These are phyloP conservation scores for Marasmius tenuissimus DNA, from an alignment of 1,284 basidiomycete species.

Conservation along the genomic window DNA sequence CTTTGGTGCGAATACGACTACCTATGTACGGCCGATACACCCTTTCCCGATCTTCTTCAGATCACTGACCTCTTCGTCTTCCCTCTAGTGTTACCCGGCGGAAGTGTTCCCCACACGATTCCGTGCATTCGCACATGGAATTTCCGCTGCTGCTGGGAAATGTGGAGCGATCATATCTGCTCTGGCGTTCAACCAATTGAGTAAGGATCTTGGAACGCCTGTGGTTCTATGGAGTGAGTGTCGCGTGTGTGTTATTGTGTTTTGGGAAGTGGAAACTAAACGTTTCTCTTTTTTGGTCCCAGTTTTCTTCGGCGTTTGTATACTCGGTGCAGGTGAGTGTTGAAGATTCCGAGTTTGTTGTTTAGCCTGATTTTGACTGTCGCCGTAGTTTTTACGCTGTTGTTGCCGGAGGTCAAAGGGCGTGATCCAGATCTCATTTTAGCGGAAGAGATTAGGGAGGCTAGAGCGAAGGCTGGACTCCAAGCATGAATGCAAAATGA, in stretches of 20 bases:
- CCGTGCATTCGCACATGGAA: constrained; percentile 78
- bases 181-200: constrained; percentile 26
- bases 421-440: constrained; percentile 15
- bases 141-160: constrained; percentile 79
- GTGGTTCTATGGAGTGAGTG: constrained; percentile 15
- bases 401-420: constrained; percentile 16
- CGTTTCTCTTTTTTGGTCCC: neutral
- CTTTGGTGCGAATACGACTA: constrained; percentile 86
- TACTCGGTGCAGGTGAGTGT: constrained; percentile 1
- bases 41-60: neutral
- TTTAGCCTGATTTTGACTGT: neutral
- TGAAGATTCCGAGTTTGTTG: neutral
- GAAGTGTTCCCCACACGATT: constrained; percentile 90
- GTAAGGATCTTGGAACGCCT: constrained; percentile 41
- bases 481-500: no score
- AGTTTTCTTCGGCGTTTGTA: constrained; percentile 14
- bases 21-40: constrained; percentile 42
- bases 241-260: neutral
- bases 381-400: constrained; percentile 7
- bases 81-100: constrained; percentile 64
- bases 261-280: neutral
- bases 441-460: constrained; percentile 12
- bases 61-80: constrained; percentile 14
- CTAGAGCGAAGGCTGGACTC: neutral
- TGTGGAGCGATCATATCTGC: constrained; percentile 70